Base-by-base conservation (phyloP, 2,329 filamentous ascomycete species). In the Epichloe typhina region DNA sequence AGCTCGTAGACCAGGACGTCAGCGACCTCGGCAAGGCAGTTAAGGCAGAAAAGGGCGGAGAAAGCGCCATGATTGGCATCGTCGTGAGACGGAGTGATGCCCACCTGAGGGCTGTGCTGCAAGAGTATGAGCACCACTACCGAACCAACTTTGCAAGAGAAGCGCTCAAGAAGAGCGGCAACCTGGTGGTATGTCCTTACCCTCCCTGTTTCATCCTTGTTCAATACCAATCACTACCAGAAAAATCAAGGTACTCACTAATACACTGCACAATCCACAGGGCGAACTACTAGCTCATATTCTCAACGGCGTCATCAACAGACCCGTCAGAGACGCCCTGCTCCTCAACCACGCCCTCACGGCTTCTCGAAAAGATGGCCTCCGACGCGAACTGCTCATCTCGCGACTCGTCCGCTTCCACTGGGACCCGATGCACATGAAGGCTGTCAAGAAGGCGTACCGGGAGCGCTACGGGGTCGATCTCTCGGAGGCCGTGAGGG, bases 281-380 rank as follows among this genome's bases (percentile, higher is more conserved):
- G 93, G 93, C 56, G 93, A 98, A 71, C 82, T 95, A 19, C 81
- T 97, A 38, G 88, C 89, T 0, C 93, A 97, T 67, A 88, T 97
- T 59, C 83, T 98, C 62, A 96, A 97, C 69, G 93, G 93, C 61
- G 83, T 95, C 52, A 95, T 97, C 71, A 97, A 97, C 71, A 86
- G 86, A 53, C 90, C 93, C 5, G 88, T 95, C 55, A 87, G 93
- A 50, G 93, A 97, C 66, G 88, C 91, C 3, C 77, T 96, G 38
- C 82, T 97, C 3, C 74, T 98, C 2, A 83, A 95, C 66, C 93
- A 97, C 70, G 91, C 93, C 2, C 81, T 97, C 56, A 84, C 82
- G 19, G 79, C 84, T 44, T 83, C 84, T 3, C 79, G 76, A 56
- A 79, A 79, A 55, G 86, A 91, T 62, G 68, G 77, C 49, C 74